Base-by-base conservation (phyloP, 148 eudicot species). In the Cornus florida region DNA sequence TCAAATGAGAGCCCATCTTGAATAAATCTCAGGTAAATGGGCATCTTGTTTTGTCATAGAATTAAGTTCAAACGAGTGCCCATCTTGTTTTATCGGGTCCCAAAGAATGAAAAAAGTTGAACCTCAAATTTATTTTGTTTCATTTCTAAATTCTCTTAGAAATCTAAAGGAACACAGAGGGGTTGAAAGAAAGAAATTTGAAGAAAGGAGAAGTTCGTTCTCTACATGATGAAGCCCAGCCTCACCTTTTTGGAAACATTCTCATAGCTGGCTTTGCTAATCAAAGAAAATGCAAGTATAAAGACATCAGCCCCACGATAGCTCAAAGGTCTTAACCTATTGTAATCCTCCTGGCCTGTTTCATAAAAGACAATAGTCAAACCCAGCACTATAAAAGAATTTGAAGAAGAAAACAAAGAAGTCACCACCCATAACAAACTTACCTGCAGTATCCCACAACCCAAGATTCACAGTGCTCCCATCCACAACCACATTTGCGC, bases 381-480 rank as follows among this genome's bases (percentile, higher is more conserved):
- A 73, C 60, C 59, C 13, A 6, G 46, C 32, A 28, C 33, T 14
- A 65, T 24, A 46, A 41, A 67, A 71, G 16, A 35, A 31, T 41
- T 60, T 33, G 74, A 31, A 35, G 32, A 64, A 8, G 33, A 56
- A 20, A 19, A n/a, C 4, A 20, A 62, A 62, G 66, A n/a, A 62
- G 22, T 62, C 66, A 62, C 5, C 19, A 19, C 20, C 59, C 4
- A 53, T 53, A n/a, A 12, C 5, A 75, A 68, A 60, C 71, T 64
- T 78, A 87, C 90, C 87, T 69, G 90, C 90, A 75, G 90, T 87
- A 78, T 87, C 87, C 90, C 90, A 87, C 80, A 87, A 79, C 28
- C 90, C 90, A 28, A 87, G 82, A 67, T 87, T 87, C 28, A 87
- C 90, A 8, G 87, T 84, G 82, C 80, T 84, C 59, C 90, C 90